A percentile compares a stretch with the other conserved stretches of the same genome.
Evolutionary conservation across 2,329 filamentous ascomycete genomes (phyloP).

Genomic region (Leptographium lundbergii): DNA sequence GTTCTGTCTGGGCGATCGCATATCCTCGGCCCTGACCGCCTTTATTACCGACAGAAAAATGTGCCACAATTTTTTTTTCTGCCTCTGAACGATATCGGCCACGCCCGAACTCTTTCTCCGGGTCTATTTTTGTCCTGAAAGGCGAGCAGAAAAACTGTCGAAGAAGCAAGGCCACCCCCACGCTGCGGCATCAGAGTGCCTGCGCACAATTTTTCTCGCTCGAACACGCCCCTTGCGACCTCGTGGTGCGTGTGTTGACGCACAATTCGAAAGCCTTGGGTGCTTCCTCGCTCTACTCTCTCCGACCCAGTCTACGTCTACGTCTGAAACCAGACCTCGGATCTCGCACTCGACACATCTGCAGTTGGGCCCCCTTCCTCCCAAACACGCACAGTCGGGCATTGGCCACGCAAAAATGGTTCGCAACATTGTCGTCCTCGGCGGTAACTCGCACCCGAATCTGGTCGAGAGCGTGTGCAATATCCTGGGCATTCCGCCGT

Average conservation of each 20-base stretch:
- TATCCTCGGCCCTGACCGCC: slow-evolving; percentile 13
- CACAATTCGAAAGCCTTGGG: background rate
- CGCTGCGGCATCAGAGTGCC: background rate
- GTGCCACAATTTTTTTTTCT: slow-evolving; percentile 7
- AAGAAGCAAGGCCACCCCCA: background rate
- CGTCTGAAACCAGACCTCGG: background rate
- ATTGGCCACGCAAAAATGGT: slow-evolving; percentile 49
- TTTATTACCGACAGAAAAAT: background rate
- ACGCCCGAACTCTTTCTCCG: slow-evolving; percentile 1
- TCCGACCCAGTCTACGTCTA: background rate
- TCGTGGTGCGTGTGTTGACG: background rate
- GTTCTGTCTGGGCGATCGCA: background rate
- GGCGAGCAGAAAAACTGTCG: background rate
- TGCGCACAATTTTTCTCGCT: background rate
- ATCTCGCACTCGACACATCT: background rate
- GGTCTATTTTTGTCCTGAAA: background rate
- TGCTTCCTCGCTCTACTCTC: background rate
- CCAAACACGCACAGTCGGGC: too few relatives aligned
- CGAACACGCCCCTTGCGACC: background rate
- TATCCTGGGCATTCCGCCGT: slow-evolving; percentile 73
- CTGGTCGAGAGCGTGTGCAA: slow-evolving; percentile 80
- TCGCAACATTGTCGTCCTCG: slow-evolving; percentile 86
- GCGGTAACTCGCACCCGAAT: slow-evolving; percentile 83
- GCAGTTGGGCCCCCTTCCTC: too few relatives aligned
- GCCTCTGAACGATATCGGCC: slow-evolving; percentile 11